Evolutionary conservation across 225 moss, liverwort and hornwort genomes (phyloP).

Genomic region (Thuidium tamariscinum): DNA sequence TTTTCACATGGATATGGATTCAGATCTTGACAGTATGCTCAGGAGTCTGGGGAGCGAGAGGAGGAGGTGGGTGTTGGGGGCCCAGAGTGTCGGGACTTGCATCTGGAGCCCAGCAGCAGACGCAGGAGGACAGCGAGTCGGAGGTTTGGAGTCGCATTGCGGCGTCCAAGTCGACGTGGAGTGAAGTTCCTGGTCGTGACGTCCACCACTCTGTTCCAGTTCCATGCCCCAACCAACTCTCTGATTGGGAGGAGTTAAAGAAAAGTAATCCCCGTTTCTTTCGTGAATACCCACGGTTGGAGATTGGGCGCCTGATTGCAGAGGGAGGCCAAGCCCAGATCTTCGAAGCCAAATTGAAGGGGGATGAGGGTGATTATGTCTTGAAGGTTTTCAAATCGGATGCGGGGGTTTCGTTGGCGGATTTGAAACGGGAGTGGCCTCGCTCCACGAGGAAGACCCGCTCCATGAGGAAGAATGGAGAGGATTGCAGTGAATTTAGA

Average conservation of each 20-base stretch:
- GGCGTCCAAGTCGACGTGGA: neutral
- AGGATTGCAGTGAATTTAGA: accelerated
- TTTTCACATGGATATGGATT: neutral
- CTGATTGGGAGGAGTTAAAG: neutral
- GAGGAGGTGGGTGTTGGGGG: too few relatives aligned
- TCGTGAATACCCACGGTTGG: accelerated
- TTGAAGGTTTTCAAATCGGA: neutral
- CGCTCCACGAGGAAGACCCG: too few relatives aligned
- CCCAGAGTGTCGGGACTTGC: too few relatives aligned
- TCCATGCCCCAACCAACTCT: accelerated
- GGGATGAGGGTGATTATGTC: accelerated
- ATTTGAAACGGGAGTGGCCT: neutral
- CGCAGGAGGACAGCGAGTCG: too few relatives aligned
- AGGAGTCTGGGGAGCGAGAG: too few relatives aligned
- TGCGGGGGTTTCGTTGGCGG: neutral
- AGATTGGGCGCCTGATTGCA: neutral
- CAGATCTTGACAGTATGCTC: neutral
- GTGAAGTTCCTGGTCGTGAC: neutral
- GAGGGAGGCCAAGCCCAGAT: neutral
- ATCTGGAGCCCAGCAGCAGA: too few relatives aligned
- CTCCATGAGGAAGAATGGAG: neutral
- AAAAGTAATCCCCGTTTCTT: accelerated
- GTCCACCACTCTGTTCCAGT: too few relatives aligned
- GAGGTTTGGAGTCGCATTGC: neutral
- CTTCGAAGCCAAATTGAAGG: accelerated